Evolutionary conservation across 2,329 filamentous ascomycete genomes (phyloP).

Genomic region (Triangularia verruculosa): DNA sequence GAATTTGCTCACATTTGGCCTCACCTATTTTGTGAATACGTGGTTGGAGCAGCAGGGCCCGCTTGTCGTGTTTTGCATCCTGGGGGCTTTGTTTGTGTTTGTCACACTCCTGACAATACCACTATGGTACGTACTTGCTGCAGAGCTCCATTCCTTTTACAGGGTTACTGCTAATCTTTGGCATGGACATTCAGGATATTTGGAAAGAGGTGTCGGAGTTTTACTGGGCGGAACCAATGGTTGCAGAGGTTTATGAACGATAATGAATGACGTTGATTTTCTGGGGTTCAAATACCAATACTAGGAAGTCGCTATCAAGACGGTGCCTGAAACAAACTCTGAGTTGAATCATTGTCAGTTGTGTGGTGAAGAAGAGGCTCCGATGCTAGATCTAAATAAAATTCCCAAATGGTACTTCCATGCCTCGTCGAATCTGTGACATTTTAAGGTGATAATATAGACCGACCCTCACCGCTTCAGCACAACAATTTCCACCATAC

Average conservation of each 20-base stretch:
- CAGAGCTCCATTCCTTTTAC: not conserved
- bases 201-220: constrained; percentile 45
- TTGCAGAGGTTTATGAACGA: constrained; percentile 33
- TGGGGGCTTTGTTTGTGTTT: constrained; percentile 41
- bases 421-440: too few species aligned
- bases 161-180: not conserved
- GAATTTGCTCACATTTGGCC: constrained; percentile 45
- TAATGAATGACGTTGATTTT: not conserved
- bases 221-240: constrained; percentile 40
- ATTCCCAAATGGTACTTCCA: too few species aligned
- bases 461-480: too few species aligned
- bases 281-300: too few species aligned
- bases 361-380: too few species aligned
- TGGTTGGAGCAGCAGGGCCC: constrained; percentile 38
- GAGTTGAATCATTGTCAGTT: too few species aligned
- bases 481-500: too few species aligned
- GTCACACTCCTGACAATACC: constrained; percentile 47
- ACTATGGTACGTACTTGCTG: constrained; percentile 35
- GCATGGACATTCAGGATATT: constrained; percentile 39
- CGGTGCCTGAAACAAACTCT: too few species aligned
- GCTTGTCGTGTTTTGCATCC: constrained; percentile 38
- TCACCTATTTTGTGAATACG: constrained; percentile 44
- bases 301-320: not conserved
- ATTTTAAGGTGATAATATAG: too few species aligned
- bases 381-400: too few species aligned